Evolutionary conservation across 1,284 basidiomycete species (phyloP), one percentile per base, ranked within the genome.

Genomic region (Sanguinoderma infundibulare): DNA sequence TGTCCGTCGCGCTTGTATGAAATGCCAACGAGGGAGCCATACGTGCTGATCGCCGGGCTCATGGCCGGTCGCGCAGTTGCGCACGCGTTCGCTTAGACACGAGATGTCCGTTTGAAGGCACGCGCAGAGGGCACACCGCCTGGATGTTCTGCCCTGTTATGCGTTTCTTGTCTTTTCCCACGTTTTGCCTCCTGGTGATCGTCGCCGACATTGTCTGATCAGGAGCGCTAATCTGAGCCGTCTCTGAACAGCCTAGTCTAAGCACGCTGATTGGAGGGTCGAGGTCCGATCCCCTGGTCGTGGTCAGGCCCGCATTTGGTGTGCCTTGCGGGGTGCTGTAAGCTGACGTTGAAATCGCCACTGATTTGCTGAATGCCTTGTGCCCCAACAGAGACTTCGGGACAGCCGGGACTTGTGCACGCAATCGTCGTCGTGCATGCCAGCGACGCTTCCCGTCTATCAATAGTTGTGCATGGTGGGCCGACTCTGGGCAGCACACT

Each of bases 261-360:
- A n/a, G n/a, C 17, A 32, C 30, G 46, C 30, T 32, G 28, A 49
- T 49, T 49, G 24, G 46, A 26, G 46, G 46, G n/a, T 24, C 28
- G 46, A 49, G 46, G 32, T 49, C 46, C 15, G 46, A 30, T 30
- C 10, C 22, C 20, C 50, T 22, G 24, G 36, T 52, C 24, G 20
- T 35, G 34, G 34, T 12, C 52, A 53, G 52, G 52, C 28, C n/a
- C n/a, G 5, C 28, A 49, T 32, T 32, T 15, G 12, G 38, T 26
- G 52, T 53, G 52, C 52, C 52, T 53, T 53, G 52, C 50, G 20
- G 52, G 51, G 51, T 38, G 51, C 51, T 34, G 20, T 53, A 40
- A 17, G 38, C 52, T 53, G 52, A 38, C 52, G 26, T 49, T 32
- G 28, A 49, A 49, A 49, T 30, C n/a, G 30, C 24, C 46, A 30